Evolutionary conservation across 2,329 filamentous ascomycete genomes (phyloP).

Genomic region (Thielaviopsis cerberus): DNA sequence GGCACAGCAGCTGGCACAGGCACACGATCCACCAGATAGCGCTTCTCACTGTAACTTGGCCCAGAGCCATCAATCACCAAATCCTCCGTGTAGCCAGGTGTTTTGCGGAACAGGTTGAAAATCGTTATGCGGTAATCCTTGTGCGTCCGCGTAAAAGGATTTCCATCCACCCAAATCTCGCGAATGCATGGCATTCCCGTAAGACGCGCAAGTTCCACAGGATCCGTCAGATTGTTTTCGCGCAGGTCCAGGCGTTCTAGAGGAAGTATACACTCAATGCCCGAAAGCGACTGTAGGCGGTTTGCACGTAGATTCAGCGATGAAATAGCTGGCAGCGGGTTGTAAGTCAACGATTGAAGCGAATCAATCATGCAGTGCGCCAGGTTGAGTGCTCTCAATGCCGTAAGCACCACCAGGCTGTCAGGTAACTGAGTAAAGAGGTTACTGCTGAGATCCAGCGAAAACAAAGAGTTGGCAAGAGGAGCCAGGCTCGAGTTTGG

Average conservation of each 20-base stretch:
- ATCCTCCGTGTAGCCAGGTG: slow-evolving; percentile 78
- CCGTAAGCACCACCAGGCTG: slow-evolving; percentile 65
- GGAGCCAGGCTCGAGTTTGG: slow-evolving; percentile 58
- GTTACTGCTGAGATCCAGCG: slow-evolving; percentile 80
- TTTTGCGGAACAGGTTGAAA: slow-evolving; percentile 86
- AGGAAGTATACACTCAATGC: slow-evolving; percentile 73
- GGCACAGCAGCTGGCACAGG: slow-evolving; percentile 60
- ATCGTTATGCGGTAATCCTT: slow-evolving; percentile 71
- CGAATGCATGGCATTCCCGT: slow-evolving; percentile 80
- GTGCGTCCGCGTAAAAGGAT: slow-evolving; percentile 79
- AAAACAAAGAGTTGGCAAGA: slow-evolving; percentile 72
- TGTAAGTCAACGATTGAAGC: slow-evolving; percentile 67
- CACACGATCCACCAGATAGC: slow-evolving; percentile 63
- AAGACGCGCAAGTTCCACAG: slow-evolving; percentile 71
- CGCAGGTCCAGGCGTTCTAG: slow-evolving; percentile 78
- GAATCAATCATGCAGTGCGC: slow-evolving; percentile 97
- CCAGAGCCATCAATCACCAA: slow-evolving; percentile 71
- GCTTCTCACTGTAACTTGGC: slow-evolving; percentile 70
- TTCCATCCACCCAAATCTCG: slow-evolving; percentile 82
- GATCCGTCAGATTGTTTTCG: slow-evolving; percentile 81
- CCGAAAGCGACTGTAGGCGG: slow-evolving; percentile 67
- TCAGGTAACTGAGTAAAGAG: slow-evolving; percentile 90
- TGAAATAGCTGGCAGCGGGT: slow-evolving; percentile 79
- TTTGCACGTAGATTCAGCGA: slow-evolving; percentile 84
- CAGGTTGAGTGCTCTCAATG: slow-evolving; percentile 79